Base-by-base conservation (phyloP, 495 filamentous ascomycete genomes). In the Penicillium antarcticum region DNA sequence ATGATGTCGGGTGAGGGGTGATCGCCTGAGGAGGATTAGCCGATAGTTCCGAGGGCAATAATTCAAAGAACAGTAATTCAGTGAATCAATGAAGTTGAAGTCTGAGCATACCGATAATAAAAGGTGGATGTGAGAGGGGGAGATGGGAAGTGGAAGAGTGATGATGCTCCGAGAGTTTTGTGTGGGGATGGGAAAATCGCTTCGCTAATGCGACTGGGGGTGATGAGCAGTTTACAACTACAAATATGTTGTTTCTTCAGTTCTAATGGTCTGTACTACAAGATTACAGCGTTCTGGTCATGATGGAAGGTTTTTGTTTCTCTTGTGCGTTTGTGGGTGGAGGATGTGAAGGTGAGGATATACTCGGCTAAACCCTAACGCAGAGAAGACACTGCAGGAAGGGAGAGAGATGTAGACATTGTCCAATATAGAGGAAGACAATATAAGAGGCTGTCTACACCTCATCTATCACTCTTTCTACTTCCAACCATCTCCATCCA, bases 291-390 rank as follows among this genome's bases (percentile, higher is more conserved):
- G 2, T 8, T 29, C 26, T 29, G 26, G 5, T 29, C 26, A 8
- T 4, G 26, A 29, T 29, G 5, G 26, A 7, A 29, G 26, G 26
- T 8, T 29, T 39, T 40, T 17, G 19, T 23, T 34, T 16, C 11
- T 33, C 18, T 34, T 21, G 41, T 40, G 43, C 43, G 46, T 45
- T 65, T 62, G 59, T 61, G 56, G 64, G 55, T 51, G 24, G 51
- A 45, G 48, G 40, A 59, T 23, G 21, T 23, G 21, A 23, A 23
- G 21, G 21, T 23, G 21, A 23, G 21, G 21, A 23, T 23, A 60
- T 53, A 59, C 66, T 68, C 71, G 71, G 69, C 69, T 74, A 74
- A 74, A 71, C 69, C 71, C 71, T 73, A 74, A 73, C 48, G 40
- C 46, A 53, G 31, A 45, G 34, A 26, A 32, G 9, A 33, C 12